Percentiles rank a stretch among this genome's conserved stretches.
phyloP scores from a whole-genome alignment of 2,329 filamentous ascomycete species.

The Ascochyta viciae-villosae region DNA sequence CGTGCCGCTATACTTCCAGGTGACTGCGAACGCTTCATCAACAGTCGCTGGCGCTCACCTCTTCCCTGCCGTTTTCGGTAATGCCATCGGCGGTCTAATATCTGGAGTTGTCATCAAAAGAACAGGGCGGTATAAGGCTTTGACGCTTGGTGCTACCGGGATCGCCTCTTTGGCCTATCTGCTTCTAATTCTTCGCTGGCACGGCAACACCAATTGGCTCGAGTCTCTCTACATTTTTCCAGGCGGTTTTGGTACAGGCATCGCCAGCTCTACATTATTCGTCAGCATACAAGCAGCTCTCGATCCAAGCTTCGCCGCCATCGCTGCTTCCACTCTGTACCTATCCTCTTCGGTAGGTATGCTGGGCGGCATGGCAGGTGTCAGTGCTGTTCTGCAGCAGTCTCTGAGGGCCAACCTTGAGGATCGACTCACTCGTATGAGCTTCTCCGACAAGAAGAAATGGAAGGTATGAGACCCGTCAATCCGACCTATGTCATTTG shows the following conservation, averaged over 20 bases:
- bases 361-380: conserved; percentile 32
- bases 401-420: conserved; percentile 25
- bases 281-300: conserved; percentile 35
- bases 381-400: conserved; percentile 33
- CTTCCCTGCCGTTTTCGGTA: conserved; percentile 71
- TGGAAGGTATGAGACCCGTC: conserved; percentile 4
- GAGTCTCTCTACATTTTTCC: conserved; percentile 39
- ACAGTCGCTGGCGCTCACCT: conserved; percentile 67
- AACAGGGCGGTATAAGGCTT: conserved; percentile 36
- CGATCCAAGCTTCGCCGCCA: conserved; percentile 25
- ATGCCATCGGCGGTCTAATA: conserved; percentile 68
- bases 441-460: conserved; percentile 11
- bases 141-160: conserved; percentile 27
- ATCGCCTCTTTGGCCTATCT: conserved; percentile 29
- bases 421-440: conserved; percentile 18
- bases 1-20: conserved; percentile 74
- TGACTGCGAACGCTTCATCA: conserved; percentile 64
- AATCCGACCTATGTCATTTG: no score
- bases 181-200: conserved; percentile 38
- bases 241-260: conserved; percentile 37
- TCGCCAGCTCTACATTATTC: conserved; percentile 35
- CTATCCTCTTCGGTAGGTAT: conserved; percentile 25
- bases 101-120: conserved; percentile 32
- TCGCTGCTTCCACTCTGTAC: conserved; percentile 34
- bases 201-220: conserved; percentile 35